Conservation (phyloP, 2,329 filamentous ascomycete genomes). For the Teratosphaeria zuluensis region DNA sequence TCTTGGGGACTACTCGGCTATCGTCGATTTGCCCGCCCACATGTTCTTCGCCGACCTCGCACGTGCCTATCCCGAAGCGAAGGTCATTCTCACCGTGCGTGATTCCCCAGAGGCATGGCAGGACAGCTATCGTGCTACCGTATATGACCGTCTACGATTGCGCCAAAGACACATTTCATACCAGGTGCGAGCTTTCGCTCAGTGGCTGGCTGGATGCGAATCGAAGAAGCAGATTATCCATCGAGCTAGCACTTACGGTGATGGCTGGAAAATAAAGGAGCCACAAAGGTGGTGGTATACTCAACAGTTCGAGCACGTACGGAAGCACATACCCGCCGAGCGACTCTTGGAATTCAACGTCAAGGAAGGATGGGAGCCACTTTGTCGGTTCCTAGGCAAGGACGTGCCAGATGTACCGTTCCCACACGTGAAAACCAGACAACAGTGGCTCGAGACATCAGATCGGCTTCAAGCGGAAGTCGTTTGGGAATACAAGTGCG, state of each 20-base stretch:
- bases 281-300: constrained; percentile 2
- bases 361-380: constrained; percentile 30
- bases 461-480: too few relatives aligned
- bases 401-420: constrained; percentile 19
- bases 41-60: constrained; percentile 29
- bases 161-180: too few relatives aligned
- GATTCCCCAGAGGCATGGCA: constrained; percentile 13
- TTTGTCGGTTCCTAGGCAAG: constrained; percentile 34
- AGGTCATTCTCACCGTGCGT: constrained; percentile 26
- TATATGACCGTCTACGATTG: not conserved
- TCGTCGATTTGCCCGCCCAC: constrained; percentile 25
- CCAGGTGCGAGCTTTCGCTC: not conserved
- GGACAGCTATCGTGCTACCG: not conserved
- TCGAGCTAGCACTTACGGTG: not conserved
- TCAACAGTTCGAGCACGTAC: constrained; percentile 7
- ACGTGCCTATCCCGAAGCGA: constrained; percentile 28
- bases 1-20: constrained; percentile 22
- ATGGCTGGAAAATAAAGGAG: not conserved
- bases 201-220: not conserved
- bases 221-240: not conserved
- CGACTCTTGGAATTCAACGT: constrained; percentile 23
- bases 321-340: constrained; percentile 14
- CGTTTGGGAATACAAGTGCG: too few relatives aligned
- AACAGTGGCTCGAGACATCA: too few relatives aligned
- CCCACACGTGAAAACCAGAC: not conserved